These are phyloP conservation scores for Candida sp. DNA, from an alignment of 1,139 yeast genomes.

Conservation along the genomic window DNA sequence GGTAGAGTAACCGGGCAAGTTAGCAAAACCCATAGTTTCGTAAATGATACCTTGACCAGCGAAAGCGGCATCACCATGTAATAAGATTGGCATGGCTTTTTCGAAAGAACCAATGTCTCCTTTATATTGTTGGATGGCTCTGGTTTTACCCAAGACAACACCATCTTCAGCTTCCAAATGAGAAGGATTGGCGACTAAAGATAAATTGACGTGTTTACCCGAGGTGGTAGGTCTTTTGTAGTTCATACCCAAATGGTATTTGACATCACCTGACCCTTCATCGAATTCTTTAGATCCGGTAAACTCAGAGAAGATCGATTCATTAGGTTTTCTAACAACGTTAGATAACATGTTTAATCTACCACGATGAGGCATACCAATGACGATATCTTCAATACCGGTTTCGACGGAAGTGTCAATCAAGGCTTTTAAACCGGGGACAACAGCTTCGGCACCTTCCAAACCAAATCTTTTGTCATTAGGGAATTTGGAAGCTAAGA, in stretches of 20 bases:
- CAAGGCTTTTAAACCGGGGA: slow-evolving; percentile 95
- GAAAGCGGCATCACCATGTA: slow-evolving; percentile 99
- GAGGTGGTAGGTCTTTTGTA: slow-evolving; percentile 98
- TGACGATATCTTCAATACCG: slow-evolving; percentile 94
- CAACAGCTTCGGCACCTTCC: slow-evolving; percentile 96
- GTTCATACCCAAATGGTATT: slow-evolving; percentile 99
- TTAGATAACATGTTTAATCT: slow-evolving; percentile 96
- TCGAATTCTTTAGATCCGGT: slow-evolving; percentile 83
- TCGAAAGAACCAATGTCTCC: slow-evolving; percentile 76
- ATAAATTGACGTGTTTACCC: slow-evolving; percentile 93
- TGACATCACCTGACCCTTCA: slow-evolving; percentile 98
- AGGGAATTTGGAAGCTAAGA: slow-evolving; percentile 93
- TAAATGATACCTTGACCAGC: slow-evolving; percentile 99
- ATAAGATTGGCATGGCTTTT: slow-evolving; percentile 87
- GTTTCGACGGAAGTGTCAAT: slow-evolving; percentile 91
- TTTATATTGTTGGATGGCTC: slow-evolving; percentile 94
- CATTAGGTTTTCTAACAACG: slow-evolving; percentile 98
- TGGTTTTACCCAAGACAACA: slow-evolving; percentile 95
- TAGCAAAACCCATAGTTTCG: slow-evolving; percentile 95
- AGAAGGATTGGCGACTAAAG: slow-evolving; percentile 97
- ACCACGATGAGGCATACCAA: slow-evolving; percentile 99
- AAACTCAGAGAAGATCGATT: slow-evolving; percentile 94
- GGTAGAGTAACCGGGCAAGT: slow-evolving; percentile 91
- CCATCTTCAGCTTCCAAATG: slow-evolving; percentile 99
- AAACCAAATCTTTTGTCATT: slow-evolving; percentile 98